These are phyloP conservation scores for Castanospermum australe DNA, from an alignment of 306 rosid species.

Conservation along the genomic window DNA sequence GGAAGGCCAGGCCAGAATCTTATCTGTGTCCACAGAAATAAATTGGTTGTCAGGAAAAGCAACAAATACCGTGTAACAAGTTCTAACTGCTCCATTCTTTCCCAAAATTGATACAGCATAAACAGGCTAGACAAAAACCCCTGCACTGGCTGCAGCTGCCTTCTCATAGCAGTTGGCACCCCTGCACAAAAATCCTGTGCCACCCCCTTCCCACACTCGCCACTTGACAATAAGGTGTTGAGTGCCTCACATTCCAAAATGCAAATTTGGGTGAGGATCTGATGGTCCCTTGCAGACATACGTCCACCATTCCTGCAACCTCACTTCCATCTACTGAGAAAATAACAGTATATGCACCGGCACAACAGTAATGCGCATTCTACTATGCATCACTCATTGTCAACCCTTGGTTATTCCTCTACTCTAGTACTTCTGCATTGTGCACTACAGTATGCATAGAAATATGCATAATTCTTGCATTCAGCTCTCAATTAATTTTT, in stretches of 20 bases:
- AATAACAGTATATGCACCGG: conserved; percentile 23
- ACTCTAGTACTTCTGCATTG: neutral
- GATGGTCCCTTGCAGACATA: conserved; percentile 96
- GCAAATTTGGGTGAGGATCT: conserved; percentile 99
- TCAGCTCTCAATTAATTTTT: neutral
- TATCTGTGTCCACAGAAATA: conserved; percentile 52
- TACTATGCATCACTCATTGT: neutral
- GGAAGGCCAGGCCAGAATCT: conserved; percentile 97
- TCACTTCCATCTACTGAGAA: conserved; percentile 35
- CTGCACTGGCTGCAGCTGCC: conserved; percentile 87
- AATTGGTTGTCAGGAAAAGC: conserved; percentile 7
- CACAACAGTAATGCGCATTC: conserved; percentile 1
- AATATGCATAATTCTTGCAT: neutral
- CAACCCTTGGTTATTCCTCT: neutral
- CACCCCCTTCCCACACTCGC: conserved; percentile 99
- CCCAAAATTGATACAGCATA: conserved; percentile 13
- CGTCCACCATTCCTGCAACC: conserved; percentile 95
- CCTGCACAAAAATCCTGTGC: conserved; percentile 97
- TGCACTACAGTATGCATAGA: neutral
- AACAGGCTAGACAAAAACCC: conserved; percentile 50
- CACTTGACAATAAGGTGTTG: conserved; percentile 99
- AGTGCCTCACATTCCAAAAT: conserved; percentile 98
- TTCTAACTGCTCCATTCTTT: neutral
- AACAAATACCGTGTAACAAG: neutral
- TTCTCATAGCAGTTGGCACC: conserved; percentile 99